Base-by-base conservation (phyloP, 345 rosid genomes). In the Boechera divaricarpa region DNA sequence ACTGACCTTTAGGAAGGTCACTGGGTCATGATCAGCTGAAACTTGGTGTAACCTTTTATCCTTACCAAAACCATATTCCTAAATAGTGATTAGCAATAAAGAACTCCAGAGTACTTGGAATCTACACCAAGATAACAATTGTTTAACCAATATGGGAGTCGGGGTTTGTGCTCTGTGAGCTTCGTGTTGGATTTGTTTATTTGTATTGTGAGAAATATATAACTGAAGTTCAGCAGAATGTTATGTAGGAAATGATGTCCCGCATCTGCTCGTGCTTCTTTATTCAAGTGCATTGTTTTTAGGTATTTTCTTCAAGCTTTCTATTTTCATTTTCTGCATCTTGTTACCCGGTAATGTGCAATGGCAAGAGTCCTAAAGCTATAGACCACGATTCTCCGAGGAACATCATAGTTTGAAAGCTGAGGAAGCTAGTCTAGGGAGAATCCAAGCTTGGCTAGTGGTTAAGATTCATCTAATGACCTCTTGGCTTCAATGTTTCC, bases 301-400 rank as follows among this genome's bases (percentile, higher is more conserved):
- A 33, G 41, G 35, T 41, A 33, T 21, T 48, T 26, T 8, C 68
- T 48, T 48, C 11, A 26, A 36, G 16, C 12, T 72, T 18, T 10
- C 11, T 5, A 8, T 3, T 48, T 29, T 70, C 57, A 35, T 26
- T 35, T 35, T 59, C 4, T 47, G n/a, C 16, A 52, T 29, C 58
- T 71, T 61, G 13, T 9, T 72, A 61, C 59, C 16, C 1, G 6
- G 18, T 59, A 32, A n/a, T 47, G 2, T 59, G 44, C 35, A 71
- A 48, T 60, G 59, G 42, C 49, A 60, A 47, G 75, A 35, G 59
- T 59, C 28, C 7, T 10, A 72, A 72, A 21, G 61, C 61, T 62
- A 28, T 12, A 38, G 48, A 39, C 69, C 18, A 51, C 2, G 41
- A 51, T 36, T 62, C 52, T 7, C 66, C 4, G 5, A 8, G 45